These are phyloP conservation scores for Pleochaeta shiraiana DNA, from an alignment of 2,329 filamentous ascomycete species.

Conservation along the genomic window DNA sequence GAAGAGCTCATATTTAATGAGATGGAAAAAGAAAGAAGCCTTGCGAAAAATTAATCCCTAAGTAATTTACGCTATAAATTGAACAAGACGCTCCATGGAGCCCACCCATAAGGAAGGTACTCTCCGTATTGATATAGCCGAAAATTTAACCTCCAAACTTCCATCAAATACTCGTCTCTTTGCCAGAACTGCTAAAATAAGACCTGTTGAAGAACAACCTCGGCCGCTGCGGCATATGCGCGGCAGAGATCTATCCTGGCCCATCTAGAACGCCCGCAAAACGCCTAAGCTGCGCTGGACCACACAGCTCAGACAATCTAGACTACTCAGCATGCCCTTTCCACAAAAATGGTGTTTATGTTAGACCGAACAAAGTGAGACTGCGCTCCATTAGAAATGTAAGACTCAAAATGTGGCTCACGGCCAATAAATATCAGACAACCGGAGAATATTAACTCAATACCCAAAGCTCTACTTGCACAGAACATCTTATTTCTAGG, in stretches of 20 bases:
- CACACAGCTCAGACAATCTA: neutral
- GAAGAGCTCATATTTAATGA: neutral
- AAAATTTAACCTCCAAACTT: neutral
- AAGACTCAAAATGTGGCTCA: neutral
- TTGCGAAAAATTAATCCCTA: neutral
- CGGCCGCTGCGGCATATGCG: neutral
- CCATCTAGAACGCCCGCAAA: neutral
- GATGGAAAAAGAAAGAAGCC: neutral
- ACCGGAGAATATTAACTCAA: too few species aligned
- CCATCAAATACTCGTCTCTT: neutral
- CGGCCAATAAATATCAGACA: too few species aligned
- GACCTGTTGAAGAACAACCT: neutral
- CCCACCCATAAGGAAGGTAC: neutral
- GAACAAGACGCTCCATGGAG: neutral
- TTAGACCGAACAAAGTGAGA: neutral
- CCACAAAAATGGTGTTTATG: neutral
- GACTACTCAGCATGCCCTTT: neutral
- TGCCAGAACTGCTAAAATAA: neutral
- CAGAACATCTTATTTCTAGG: neutral
- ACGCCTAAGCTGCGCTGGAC: neutral
- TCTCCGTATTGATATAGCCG: neutral
- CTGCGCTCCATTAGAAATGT: neutral
- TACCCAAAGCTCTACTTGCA: neutral
- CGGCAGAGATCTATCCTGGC: neutral
- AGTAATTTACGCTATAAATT: neutral